Base-by-base conservation (phyloP, 78 protist genomes). In the Guillardia theta region DNA sequence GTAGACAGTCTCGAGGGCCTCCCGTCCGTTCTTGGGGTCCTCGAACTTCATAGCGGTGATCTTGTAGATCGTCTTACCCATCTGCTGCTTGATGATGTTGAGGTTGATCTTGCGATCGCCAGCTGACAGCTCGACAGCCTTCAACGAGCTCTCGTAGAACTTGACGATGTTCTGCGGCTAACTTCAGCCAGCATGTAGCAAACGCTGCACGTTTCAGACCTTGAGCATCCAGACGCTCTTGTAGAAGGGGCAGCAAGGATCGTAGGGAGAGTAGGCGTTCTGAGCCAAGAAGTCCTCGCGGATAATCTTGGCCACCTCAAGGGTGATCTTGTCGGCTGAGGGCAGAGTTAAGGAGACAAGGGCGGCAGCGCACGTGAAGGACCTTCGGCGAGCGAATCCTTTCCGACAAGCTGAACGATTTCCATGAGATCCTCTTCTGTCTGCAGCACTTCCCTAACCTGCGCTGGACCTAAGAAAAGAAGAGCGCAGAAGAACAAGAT, bases 271-370 rank as follows among this genome's bases (percentile, higher is more conserved):
- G 88, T 80, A 95, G 19, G 94, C 53, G 94, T 94, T 95, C 64
- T 96, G 97, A 90, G 98, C 99, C 15, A 99, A 96, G 98, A 96
- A 99, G 94, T 99, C 99, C 88, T 99, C 99, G 92, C 97, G 98
- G 95, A 99, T 94, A 94, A 99, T 78, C 93, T 96, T 95, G 83
- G 99, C 99, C 22, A 97, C 97, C 93, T 92, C 97, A 41, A 95
- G 93, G 21, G 76, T 92, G 95, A 93, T 48, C 41, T 70, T 64
- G 78, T 64, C 78, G 39, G 22, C 58, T 15, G 37, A 8, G 21
- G 37, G 22, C 30, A 36, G 15, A 15, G 30, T 36, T 76, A 76
- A 24, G 22, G 37, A 15, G 21, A 76, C 37, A 27, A 76, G 10
- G 37, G 21, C 21, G 36, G n/a, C n/a, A n/a, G n/a, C n/a, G n/a